These are phyloP conservation scores for Neurospora tetrasperma DNA, from an alignment of 495 filamentous ascomycete species.

Conservation along the genomic window DNA sequence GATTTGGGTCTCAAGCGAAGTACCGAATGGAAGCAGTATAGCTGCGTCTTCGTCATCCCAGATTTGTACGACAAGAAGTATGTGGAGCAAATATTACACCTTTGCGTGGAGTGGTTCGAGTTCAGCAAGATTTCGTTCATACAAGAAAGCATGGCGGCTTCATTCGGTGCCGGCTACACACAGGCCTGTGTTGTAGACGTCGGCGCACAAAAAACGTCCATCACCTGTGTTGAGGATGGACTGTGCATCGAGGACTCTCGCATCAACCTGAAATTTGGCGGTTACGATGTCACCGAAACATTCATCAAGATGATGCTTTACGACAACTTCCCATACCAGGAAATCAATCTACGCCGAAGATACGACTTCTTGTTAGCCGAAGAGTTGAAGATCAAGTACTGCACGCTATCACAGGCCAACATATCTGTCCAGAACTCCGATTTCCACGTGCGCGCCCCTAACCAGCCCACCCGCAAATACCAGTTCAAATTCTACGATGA, in stretches of 20 bases:
- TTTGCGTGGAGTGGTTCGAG: slow-evolving; percentile 77
- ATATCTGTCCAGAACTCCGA: slow-evolving; percentile 71
- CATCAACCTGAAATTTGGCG: slow-evolving; percentile 89
- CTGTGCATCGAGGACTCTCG: slow-evolving; percentile 85
- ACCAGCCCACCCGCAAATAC: slow-evolving; percentile 83
- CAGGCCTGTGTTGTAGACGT: slow-evolving; percentile 92
- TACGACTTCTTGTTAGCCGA: slow-evolving; percentile 92
- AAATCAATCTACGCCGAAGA: slow-evolving; percentile 80
- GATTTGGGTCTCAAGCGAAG: slow-evolving; percentile 70
- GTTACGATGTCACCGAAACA: slow-evolving; percentile 82
- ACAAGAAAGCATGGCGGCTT: slow-evolving; percentile 88
- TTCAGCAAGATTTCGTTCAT: slow-evolving; percentile 86
- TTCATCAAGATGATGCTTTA: slow-evolving; percentile 96
- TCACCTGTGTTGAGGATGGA: slow-evolving; percentile 95
- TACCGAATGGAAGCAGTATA: slow-evolving; percentile 79
- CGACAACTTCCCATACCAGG: slow-evolving; percentile 85
- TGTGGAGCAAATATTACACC: slow-evolving; percentile 70
- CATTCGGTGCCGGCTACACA: slow-evolving; percentile 91
- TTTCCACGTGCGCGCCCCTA: slow-evolving; percentile 81
- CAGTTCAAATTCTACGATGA: slow-evolving; percentile 94
- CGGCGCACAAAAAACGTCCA: slow-evolving; percentile 94
- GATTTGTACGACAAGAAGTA: slow-evolving; percentile 94
- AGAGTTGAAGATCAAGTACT: slow-evolving; percentile 84
- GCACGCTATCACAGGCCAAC: slow-evolving; percentile 74
- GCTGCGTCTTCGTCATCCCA: slow-evolving; percentile 88